Conservation (phyloP, 2,329 filamentous ascomycete genomes). For the Fusarium solani-melongenae region DNA sequence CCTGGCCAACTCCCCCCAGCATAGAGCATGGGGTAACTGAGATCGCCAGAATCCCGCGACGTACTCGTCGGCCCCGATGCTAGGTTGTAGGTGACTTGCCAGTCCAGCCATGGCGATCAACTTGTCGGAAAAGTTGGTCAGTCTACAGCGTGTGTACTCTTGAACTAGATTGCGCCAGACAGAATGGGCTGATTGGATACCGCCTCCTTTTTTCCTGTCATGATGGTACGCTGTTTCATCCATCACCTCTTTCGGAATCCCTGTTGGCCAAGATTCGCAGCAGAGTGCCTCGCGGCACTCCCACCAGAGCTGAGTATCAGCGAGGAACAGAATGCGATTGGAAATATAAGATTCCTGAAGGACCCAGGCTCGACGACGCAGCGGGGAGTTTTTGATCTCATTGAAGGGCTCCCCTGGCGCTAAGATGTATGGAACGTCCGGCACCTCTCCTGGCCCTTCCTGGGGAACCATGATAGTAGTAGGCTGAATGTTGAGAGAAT, state of each 20-base stretch:
- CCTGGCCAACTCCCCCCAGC: neutral
- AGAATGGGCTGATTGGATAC: neutral
- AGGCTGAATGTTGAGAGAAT: neutral
- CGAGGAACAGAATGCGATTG: neutral
- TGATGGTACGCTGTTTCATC: neutral
- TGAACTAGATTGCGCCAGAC: neutral
- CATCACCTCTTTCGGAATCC: neutral
- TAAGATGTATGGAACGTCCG: neutral
- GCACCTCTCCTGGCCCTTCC: neutral
- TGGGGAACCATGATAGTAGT: neutral
- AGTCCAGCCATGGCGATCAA: constrained; percentile 2
- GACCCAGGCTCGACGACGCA: constrained; percentile 3
- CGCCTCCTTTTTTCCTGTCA: neutral
- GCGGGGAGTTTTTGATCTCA: neutral
- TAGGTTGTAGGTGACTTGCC: neutral
- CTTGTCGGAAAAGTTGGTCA: constrained; percentile 1
- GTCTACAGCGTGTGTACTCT: neutral
- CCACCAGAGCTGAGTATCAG: constrained; percentile 6
- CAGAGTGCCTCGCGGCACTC: neutral
- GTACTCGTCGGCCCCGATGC: neutral
- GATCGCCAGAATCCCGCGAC: constrained; percentile 3
- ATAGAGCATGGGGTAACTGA: neutral
- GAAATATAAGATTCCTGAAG: constrained; percentile 2
- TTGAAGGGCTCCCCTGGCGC: neutral
- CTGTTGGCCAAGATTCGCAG: neutral